These are phyloP conservation scores for Rubia tinctorum DNA, from an alignment of 305 asterid genomes.

Conservation along the genomic window DNA sequence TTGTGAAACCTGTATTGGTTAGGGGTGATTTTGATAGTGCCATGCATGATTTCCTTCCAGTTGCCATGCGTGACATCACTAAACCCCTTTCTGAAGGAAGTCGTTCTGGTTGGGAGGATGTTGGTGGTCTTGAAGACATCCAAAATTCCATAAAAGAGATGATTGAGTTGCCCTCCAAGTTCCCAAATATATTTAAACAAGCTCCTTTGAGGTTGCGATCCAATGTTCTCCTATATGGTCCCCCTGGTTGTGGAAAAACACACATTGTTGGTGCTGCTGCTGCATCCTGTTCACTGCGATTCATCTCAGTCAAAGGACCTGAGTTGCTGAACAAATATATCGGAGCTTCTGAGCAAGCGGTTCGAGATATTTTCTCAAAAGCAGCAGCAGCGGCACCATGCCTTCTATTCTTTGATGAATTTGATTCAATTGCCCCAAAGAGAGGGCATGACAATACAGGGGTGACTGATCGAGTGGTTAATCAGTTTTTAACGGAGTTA, in stretches of 20 bases:
- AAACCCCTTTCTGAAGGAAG: conserved; percentile 77
- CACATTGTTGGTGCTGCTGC: conserved; percentile 99
- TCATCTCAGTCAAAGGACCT: conserved; percentile 97
- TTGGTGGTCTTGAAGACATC: conserved; percentile 92
- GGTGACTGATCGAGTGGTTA: conserved; percentile 95
- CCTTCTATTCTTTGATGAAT: conserved; percentile 91
- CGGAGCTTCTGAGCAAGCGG: conserved; percentile 99
- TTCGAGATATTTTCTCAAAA: conserved; percentile 90
- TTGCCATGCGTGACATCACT: conserved; percentile 92
- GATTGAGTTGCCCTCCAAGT: conserved; percentile 95
- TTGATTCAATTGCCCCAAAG: conserved; percentile 97
- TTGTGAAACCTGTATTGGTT: conserved; percentile 50
- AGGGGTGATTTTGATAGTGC: conserved; percentile 75
- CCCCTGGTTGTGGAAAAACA: conserved; percentile 99
- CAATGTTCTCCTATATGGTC: conserved; percentile 94
- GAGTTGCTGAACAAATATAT: conserved; percentile 95
- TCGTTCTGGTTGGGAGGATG: conserved; percentile 96
- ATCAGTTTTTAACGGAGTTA: conserved; percentile 92
- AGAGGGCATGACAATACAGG: conserved; percentile 98
- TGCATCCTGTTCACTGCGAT: conserved; percentile 91
- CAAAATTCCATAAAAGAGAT: conserved; percentile 82
- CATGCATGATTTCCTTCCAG: conserved; percentile 87
- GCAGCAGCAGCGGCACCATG: conserved; percentile 98
- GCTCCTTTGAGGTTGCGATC: conserved; percentile 95
- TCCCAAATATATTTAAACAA: conserved; percentile 76